Conservation (phyloP, 305 asterid species). For the Ajuga reptans region DNA sequence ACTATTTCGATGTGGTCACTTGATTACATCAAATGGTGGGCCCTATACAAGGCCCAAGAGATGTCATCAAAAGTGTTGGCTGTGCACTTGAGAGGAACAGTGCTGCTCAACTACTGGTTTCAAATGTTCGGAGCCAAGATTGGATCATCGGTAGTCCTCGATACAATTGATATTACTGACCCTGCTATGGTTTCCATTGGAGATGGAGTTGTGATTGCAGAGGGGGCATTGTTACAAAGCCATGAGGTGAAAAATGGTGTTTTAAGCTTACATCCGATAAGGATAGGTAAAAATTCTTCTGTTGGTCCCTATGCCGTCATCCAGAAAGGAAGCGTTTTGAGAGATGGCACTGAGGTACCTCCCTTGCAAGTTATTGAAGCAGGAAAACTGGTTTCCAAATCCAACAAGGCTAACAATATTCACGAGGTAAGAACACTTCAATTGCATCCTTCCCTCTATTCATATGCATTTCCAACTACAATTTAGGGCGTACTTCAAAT, state of each 20-base stretch:
- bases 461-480: too few relatives aligned
- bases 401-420: constrained; percentile 27
- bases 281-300: constrained; percentile 46
- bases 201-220: constrained; percentile 52
- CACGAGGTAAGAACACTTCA: constrained; percentile 24
- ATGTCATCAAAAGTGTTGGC: constrained; percentile 59
- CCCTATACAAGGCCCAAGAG: constrained; percentile 68
- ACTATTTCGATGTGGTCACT: constrained; percentile 52
- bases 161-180: constrained; percentile 62
- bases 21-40: constrained; percentile 76
- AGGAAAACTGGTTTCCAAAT: constrained; percentile 29
- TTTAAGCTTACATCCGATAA: constrained; percentile 47
- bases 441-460: too few relatives aligned
- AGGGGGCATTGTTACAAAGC: constrained; percentile 58
- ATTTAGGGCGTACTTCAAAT: too few relatives aligned
- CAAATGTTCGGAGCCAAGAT: constrained; percentile 64
- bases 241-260: constrained; percentile 58
- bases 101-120: constrained; percentile 65
- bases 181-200: constrained; percentile 68
- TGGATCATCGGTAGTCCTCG: constrained; percentile 56
- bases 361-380: constrained; percentile 46
- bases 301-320: constrained; percentile 59
- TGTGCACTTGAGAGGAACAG: constrained; percentile 75
- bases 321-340: constrained; percentile 48
- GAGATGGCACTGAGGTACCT: constrained; percentile 42